Conservation (phyloP, 2,329 filamentous ascomycete genomes). For the Colletotrichum liaoningense region DNA sequence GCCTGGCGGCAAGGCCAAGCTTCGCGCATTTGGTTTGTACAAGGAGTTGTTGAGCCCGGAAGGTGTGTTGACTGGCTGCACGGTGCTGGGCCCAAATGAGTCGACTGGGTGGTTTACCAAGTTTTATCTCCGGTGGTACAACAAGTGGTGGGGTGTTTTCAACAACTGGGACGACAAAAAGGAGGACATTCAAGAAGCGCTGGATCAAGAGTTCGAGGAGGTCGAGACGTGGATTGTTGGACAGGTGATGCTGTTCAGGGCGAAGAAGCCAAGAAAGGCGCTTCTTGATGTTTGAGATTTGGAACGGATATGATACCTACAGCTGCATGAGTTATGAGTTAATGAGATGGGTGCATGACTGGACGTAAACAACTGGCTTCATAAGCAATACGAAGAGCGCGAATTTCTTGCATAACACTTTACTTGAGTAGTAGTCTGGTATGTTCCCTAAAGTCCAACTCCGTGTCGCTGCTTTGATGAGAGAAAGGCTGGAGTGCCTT, state of each 20-base stretch:
- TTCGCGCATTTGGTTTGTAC: conserved; percentile 44
- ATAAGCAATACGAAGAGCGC: neutral
- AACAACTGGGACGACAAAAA: conserved; percentile 51
- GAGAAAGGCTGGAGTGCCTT: too few relatives aligned
- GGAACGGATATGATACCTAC: neutral
- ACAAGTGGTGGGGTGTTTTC: conserved; percentile 48
- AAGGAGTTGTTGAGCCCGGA: conserved; percentile 46
- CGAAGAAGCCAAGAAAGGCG: conserved; percentile 41
- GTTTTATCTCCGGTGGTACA: conserved; percentile 43
- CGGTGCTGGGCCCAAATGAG: conserved; percentile 47
- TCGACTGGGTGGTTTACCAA: conserved; percentile 41
- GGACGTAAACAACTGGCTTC: neutral
- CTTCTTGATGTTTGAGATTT: conserved; percentile 35
- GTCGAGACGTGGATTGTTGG: conserved; percentile 54
- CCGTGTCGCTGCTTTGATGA: too few relatives aligned
- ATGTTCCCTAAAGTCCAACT: too few relatives aligned
- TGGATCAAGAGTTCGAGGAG: conserved; percentile 49
- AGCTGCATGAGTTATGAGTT: neutral
- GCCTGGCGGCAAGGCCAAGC: conserved; percentile 46
- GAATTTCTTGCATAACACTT: neutral
- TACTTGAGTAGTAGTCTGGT: too few relatives aligned
- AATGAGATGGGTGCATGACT: neutral
- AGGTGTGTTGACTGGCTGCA: conserved; percentile 52
- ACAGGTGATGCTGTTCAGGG: conserved; percentile 51
- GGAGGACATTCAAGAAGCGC: conserved; percentile 46